Base-by-base conservation (phyloP, 352 stramenopile species). In the Phytophthora macrochlamydospora region DNA sequence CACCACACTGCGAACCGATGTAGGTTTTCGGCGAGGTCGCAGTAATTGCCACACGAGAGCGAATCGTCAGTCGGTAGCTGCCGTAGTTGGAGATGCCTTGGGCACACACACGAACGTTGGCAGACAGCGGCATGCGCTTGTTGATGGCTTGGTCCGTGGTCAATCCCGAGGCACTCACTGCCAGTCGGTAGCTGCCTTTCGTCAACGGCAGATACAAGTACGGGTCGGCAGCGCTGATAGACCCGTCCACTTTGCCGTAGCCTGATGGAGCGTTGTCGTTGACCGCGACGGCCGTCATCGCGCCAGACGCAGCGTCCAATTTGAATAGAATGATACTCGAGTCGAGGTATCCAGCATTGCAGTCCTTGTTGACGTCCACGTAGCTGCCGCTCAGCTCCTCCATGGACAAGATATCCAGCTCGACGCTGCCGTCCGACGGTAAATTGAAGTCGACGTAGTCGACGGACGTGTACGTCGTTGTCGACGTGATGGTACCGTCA, bases 381-480 rank as follows among this genome's bases (percentile, higher is more conserved):
- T 73, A 93, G 13, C 37, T 65, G 8, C 49, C 52, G 4, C 14
- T 30, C n/a, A 77, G 60, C 11, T 71, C 56, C 46, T 93, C 83
- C 69, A 90, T 86, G 1, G 83, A 90, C 14, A 93, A 58, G 18
- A 93, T 81, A 51, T 91, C 83, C 0, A 91, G 51, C 61, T 87
- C 78, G 7, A 92, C 81, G 13, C 69, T 44, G 12, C 73, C 66
- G 40, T 76, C 64, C 1, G 71, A 54, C 2, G 57, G 69, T 7
- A 92, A 29, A 2, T 56, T 73, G 38, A 91, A 88, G 44, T 91
- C 75, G 30, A 93, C 75, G 44, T 89, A 91, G 60, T 91, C 85
- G 3, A 91, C 79, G 0, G 81, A 85, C 11, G 76, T 85, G 46
- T 73, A 72, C 9, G 70, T 86, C 2, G 67, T 67, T 0, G 82